These are phyloP conservation scores for Lenwebbia sp. DNA, from an alignment of 345 rosid genomes.

Conservation along the genomic window DNA sequence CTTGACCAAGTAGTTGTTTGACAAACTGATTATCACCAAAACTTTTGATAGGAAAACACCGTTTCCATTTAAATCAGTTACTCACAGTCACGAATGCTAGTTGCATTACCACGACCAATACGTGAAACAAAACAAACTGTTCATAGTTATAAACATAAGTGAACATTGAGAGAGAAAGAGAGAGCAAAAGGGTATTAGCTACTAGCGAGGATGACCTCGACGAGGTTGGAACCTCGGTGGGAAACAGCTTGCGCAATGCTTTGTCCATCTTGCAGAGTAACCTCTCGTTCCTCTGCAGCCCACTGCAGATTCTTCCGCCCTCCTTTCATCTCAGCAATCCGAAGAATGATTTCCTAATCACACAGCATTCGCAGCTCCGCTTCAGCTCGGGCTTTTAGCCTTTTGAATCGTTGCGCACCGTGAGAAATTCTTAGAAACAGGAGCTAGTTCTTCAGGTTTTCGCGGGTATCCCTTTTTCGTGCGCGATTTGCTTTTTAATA, in stretches of 20 bases:
- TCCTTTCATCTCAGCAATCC: conserved; percentile 38
- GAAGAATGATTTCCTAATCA: not conserved
- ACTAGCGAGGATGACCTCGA: conserved; percentile 35
- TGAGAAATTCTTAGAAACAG: too few species aligned
- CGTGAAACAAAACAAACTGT: not conserved
- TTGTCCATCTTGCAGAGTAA: conserved; percentile 55
- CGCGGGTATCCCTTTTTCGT: too few species aligned
- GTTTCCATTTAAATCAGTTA: not conserved
- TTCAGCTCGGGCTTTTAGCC: too few species aligned
- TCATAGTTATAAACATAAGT: not conserved
- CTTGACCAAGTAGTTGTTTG: not conserved
- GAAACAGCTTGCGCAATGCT: conserved; percentile 69
- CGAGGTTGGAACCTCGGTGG: conserved; percentile 81
- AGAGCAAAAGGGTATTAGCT: not conserved
- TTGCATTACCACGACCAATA: not conserved
- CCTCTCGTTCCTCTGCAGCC: conserved; percentile 44
- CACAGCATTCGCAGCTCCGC: not conserved
- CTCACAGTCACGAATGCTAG: not conserved
- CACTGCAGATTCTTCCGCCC: conserved; percentile 83
- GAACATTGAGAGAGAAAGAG: not conserved
- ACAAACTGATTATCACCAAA: not conserved
- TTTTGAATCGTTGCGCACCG: too few species aligned
- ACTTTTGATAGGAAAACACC: not conserved
- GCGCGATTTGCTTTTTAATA: too few species aligned
- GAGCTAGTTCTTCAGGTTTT: too few species aligned